Conservation (phyloP, 306 rosid species). For the Trifolium fragiferum region DNA sequence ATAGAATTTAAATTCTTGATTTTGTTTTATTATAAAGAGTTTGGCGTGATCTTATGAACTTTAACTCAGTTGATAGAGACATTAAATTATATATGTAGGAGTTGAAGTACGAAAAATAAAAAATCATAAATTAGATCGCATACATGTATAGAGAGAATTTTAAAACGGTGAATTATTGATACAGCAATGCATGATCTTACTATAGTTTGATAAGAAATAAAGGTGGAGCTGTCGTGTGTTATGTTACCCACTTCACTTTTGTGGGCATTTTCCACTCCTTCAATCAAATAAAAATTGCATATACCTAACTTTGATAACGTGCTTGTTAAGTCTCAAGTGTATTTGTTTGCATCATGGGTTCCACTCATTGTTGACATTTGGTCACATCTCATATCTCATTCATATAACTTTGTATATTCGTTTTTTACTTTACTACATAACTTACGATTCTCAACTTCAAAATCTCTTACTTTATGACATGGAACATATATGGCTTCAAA, state of each 20-base stretch:
- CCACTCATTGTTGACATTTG: conserved; percentile 33
- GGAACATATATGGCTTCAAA: not conserved
- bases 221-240: not conserved
- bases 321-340: conserved; percentile 28
- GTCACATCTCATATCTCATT: not conserved
- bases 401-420: not conserved
- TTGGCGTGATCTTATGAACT: too few species aligned
- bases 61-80: too few species aligned
- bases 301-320: conserved; percentile 28
- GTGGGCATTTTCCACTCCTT: conserved; percentile 10
- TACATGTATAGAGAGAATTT: too few species aligned
- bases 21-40: too few species aligned
- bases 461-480: conserved; percentile 13
- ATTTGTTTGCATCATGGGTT: conserved; percentile 9
- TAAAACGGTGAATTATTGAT: not conserved
- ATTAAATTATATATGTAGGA: too few species aligned
- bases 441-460: not conserved
- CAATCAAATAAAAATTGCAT: conserved; percentile 14
- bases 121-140: too few species aligned
- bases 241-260: conserved; percentile 9
- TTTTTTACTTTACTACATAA: not conserved
- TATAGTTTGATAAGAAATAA: conserved; percentile 26
- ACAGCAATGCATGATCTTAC: not conserved
- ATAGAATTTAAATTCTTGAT: too few species aligned
- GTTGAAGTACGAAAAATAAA: too few species aligned